Evolutionary conservation across 805 yeast genomes (phyloP), one percentile per base, ranked within the genome.

Genomic region (Tetrapisispora namnaoensis): DNA sequence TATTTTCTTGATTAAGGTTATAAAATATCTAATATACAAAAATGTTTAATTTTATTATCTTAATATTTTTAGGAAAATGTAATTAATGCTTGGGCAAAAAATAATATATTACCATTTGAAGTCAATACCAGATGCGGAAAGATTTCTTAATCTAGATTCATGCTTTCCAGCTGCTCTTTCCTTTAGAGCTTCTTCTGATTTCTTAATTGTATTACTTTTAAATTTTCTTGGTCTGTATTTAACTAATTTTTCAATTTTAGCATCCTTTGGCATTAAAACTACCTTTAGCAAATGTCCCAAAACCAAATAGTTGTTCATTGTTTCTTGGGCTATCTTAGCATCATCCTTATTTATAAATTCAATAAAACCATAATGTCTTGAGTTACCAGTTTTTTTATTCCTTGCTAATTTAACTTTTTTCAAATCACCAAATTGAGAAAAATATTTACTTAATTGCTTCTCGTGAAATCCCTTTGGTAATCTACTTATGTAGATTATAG

Each of bases 401-500:
- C 97, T 79, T 41, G 96, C 86, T 47, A 93, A 69, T 57, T 90
- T 80, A 49, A 89, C 75, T 56, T 87, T 80, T 42, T 79, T 73
- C 51, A 93, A 82, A 37, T 78, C 82, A 53, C 99, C 99, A 70
- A 93, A 93, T 70, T 93, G 99, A 44, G 78, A 69, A 65, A 93
- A 91, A 69, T 93, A 93, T 60, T 79, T 78, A 53, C 76, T 76
- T 73, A 73, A 52, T 65, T 86, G 91, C 37, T 69, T 73, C 68
- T 93, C 98, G 59, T 88, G 82, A 71, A 93, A 88, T 39, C 95
- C 96, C 57, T 83, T 82, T 42, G 99, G 99, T 54, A 93, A 75
- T 63, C 97, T 80, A 48, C 98, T 96, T 35, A 93, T 77, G 66
- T 90, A 93, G 48, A 93, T 71, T 47, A 88, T 87, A 36, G 91